phyloP scores from a whole-genome alignment of 176 grass and related monocot species.

The barley (Hordeum vulgare) region MorexV3_pseudomolecules_assembly NC_058521.1:589197968-589198467 shows the following conservation, averaged over 20 bases:
- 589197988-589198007: no score
- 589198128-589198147: not conserved
- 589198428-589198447: constrained; percentile 73
- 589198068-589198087: not conserved
- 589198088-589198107: not conserved
- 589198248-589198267: not conserved
- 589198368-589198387: not conserved
- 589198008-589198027: no score
- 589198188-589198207: not conserved
- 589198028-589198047: no score
- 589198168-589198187: not conserved
- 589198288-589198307: not conserved
- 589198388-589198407: not conserved
- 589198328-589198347: not conserved
- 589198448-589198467: constrained; percentile 97
- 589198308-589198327: not conserved
- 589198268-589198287: not conserved
- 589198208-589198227: not conserved
- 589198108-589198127: not conserved
- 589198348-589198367: not conserved
- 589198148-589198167: not conserved
- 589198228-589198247: not conserved
- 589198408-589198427: constrained; percentile 96
- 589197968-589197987: no score
- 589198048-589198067: not conserved